These are phyloP conservation scores for Rhodofomes roseus DNA, from an alignment of 1,284 basidiomycete species.

Conservation along the genomic window DNA sequence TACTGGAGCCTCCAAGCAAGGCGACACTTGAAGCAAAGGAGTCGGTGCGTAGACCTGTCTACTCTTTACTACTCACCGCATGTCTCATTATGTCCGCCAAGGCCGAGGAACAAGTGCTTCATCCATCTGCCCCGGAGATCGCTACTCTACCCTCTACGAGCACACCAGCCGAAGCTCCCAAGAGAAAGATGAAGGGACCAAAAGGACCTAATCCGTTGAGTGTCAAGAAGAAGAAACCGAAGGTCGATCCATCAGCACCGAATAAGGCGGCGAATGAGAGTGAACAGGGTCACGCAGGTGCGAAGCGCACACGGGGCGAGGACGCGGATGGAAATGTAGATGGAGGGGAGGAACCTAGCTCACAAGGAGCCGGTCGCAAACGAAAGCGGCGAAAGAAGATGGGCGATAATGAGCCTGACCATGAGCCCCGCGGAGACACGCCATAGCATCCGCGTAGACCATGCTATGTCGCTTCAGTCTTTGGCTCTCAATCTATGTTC, in stretches of 20 bases:
- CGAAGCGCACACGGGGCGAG: conserved; percentile 23
- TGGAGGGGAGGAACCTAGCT: not conserved
- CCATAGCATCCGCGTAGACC: no score
- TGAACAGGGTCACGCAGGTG: not conserved
- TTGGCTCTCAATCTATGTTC: not conserved
- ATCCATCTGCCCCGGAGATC: conserved; percentile 44
- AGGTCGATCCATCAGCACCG: conserved; percentile 2
- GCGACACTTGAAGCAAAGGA: conserved; percentile 70
- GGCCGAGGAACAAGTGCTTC: conserved; percentile 55
- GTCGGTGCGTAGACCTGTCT: conserved; percentile 40
- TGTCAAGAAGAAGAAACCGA: conserved; percentile 77
- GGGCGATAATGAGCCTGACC: not conserved
- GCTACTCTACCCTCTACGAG: conserved; percentile 32
- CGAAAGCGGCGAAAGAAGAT: conserved; percentile 34
- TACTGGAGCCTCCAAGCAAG: conserved; percentile 84
- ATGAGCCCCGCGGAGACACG: no score
- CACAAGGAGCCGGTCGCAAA: conserved; percentile 21
- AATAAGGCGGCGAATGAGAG: not conserved
- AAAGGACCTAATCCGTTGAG: conserved; percentile 94
- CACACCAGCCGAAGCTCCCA: conserved; percentile 35
- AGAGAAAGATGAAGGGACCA: conserved; percentile 65
- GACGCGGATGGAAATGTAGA: conserved; percentile 8
- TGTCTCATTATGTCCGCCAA: conserved; percentile 20
- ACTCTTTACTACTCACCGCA: not conserved
- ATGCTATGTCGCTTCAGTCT: not conserved